Percentiles rank a stretch among this genome's conserved stretches.
Conservation (phyloP, 768 basidiomycete species). For the Crassisporium funariophilum region DNA sequence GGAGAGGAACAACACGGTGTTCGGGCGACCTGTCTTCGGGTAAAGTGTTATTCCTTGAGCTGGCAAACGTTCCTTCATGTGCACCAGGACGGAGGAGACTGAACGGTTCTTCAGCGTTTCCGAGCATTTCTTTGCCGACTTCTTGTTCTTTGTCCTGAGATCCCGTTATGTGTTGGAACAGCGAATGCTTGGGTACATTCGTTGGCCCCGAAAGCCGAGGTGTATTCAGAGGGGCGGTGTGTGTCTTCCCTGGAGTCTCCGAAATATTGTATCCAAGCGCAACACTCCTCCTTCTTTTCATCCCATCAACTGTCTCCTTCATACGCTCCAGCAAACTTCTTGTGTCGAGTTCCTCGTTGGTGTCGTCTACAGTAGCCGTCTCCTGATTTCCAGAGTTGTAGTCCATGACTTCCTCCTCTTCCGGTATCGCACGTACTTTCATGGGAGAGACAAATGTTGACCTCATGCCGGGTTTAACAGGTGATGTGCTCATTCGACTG, state of each 20-base stretch:
- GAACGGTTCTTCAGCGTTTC: conserved; percentile 20
- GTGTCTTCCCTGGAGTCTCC: background rate
- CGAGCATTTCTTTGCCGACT: background rate
- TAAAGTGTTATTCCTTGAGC: background rate
- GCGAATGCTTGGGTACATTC: background rate
- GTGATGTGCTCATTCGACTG: conserved; percentile 7
- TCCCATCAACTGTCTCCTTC: conserved; percentile 50
- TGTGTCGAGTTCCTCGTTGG: conserved; percentile 33
- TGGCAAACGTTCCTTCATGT: conserved; percentile 4
- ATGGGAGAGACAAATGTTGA: conserved; percentile 17
- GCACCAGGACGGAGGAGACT: conserved; percentile 23
- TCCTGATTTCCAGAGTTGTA: too few relatives aligned
- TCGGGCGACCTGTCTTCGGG: background rate
- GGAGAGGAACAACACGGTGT: conserved; percentile 1
- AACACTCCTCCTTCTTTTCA: conserved; percentile 47
- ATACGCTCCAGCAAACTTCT: conserved; percentile 47
- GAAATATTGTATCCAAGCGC: conserved; percentile 21
- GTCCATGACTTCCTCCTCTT: conserved; percentile 5
- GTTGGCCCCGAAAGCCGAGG: too few relatives aligned
- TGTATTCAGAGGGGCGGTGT: background rate
- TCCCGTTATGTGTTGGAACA: background rate
- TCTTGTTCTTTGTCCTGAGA: background rate
- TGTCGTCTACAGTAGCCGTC: conserved; percentile 5
- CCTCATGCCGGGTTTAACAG: conserved; percentile 12
- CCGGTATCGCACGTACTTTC: conserved; percentile 19